These are phyloP conservation scores for Ceratobasidium theobromae DNA, from an alignment of 1,284 basidiomycete species.

Conservation along the genomic window DNA sequence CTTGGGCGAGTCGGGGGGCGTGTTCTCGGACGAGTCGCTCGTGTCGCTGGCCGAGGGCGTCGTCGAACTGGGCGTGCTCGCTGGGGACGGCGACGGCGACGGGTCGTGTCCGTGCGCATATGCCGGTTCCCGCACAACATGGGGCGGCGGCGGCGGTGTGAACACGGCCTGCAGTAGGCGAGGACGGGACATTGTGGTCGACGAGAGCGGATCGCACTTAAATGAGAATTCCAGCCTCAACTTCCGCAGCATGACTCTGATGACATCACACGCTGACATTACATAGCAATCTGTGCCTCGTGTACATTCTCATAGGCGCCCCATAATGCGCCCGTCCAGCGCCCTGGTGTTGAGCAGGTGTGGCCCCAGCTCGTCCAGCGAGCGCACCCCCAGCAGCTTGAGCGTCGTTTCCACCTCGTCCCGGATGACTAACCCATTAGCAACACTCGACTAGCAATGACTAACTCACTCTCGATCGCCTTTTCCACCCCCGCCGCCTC, in stretches of 20 bases:
- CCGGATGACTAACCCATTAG: slow-evolving; percentile 48
- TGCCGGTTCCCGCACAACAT: neutral
- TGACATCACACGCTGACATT: neutral
- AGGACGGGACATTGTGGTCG: slow-evolving; percentile 2
- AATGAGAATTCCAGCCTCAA: too few species aligned
- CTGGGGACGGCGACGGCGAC: slow-evolving; percentile 13
- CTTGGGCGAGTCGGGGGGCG: slow-evolving; percentile 11
- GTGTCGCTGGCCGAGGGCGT: slow-evolving; percentile 20
- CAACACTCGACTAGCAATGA: neutral
- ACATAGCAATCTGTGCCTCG: too few species aligned
- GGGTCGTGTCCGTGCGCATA: neutral
- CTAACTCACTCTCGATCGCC: slow-evolving; percentile 47
- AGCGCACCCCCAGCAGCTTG: slow-evolving; percentile 50
- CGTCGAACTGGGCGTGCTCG: slow-evolving; percentile 22
- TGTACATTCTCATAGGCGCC: neutral
- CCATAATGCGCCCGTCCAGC: slow-evolving; percentile 2
- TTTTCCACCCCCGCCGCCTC: slow-evolving; percentile 46
- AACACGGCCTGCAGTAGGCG: slow-evolving; percentile 13
- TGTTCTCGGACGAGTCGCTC: slow-evolving; percentile 23
- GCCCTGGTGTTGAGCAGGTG: slow-evolving; percentile 28
- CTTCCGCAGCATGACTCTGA: too few species aligned
- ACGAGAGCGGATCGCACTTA: neutral
- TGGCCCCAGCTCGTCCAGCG: slow-evolving; percentile 41
- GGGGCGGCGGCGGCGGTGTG: slow-evolving; percentile 10
- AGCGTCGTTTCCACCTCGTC: slow-evolving; percentile 53